Conservation (phyloP, 2,329 filamentous ascomycete species). For the Gaeumannomyces tritici region DNA sequence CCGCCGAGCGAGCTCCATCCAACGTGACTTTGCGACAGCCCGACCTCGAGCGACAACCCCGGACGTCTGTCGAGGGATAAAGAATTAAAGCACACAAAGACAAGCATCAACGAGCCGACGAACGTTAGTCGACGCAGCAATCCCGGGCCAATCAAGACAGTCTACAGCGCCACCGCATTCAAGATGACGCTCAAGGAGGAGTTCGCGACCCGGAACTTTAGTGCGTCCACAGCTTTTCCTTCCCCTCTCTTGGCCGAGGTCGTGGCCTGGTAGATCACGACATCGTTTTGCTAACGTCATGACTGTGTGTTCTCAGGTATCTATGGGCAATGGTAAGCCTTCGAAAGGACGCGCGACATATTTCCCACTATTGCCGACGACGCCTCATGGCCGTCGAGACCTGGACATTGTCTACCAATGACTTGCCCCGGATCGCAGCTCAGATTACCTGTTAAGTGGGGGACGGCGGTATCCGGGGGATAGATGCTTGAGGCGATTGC, state of each 20-base stretch:
- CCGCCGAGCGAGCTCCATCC: background rate
- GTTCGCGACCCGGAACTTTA: conserved; percentile 66
- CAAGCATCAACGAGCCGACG: background rate
- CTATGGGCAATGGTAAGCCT: conserved; percentile 64
- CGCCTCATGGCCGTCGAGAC: too few relatives aligned
- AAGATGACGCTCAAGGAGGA: conserved; percentile 64
- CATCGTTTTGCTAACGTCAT: conserved; percentile 17
- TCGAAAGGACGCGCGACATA: background rate
- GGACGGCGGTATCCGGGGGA: background rate
- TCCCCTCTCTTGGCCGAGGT: conserved; percentile 5
- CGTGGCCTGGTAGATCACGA: background rate
- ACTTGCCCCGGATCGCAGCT: too few relatives aligned
- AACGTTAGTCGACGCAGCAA: background rate
- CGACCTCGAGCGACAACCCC: background rate
- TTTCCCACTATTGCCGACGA: background rate
- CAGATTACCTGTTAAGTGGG: background rate
- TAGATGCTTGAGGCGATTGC: background rate
- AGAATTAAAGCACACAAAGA: background rate
- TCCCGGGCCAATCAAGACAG: background rate
- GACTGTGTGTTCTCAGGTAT: conserved; percentile 47
- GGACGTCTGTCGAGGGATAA: background rate
- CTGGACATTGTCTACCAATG: background rate
- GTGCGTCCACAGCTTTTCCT: conserved; percentile 34
- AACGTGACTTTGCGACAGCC: background rate
- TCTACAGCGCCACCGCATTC: conserved; percentile 13